A percentile compares a stretch with the other conserved stretches of the same genome.
phyloP scores from a whole-genome alignment of 140 eudicot genomes.

The Stevia rebaudiana region DNA sequence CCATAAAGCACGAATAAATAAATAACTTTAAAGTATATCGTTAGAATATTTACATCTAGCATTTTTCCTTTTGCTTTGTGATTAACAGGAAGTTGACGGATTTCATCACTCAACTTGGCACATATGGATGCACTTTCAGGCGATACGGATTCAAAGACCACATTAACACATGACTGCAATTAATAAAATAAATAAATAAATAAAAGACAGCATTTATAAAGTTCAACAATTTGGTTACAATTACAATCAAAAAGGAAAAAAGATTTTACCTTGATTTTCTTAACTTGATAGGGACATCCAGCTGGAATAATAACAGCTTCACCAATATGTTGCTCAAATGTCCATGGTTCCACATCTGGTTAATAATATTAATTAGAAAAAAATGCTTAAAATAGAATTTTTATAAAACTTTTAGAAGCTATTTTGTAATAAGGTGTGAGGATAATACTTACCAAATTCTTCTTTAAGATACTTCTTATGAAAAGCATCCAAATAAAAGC shows the following conservation, averaged over 20 bases:
- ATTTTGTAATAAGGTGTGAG: background rate
- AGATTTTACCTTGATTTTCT: conserved; percentile 53
- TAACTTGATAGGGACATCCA: conserved; percentile 91
- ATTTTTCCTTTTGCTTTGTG: conserved; percentile 74
- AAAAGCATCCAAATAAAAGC: conserved; percentile 54
- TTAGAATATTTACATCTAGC: conserved; percentile 44
- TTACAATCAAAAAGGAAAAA: background rate
- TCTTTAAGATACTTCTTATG: conserved; percentile 80
- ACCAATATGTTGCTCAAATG: conserved; percentile 73
- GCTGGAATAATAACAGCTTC: conserved; percentile 95
- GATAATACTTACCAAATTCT: conserved; percentile 59
- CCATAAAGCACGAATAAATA: background rate
- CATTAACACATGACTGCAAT: conserved; percentile 77
- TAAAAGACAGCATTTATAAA: background rate
- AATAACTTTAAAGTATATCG: background rate
- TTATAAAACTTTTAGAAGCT: background rate
- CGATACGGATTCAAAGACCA: conserved; percentile 68
- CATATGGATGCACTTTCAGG: conserved; percentile 83
- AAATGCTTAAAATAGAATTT: background rate
- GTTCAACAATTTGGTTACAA: conserved; percentile 2
- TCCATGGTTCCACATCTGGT: conserved; percentile 90
- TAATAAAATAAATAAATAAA: background rate
- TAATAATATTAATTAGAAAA: conserved; percentile 5
- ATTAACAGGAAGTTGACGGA: conserved; percentile 64
- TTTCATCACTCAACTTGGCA: conserved; percentile 66